Conservation (phyloP, 768 basidiomycete species). For the Coprinopsis sp. region DNA sequence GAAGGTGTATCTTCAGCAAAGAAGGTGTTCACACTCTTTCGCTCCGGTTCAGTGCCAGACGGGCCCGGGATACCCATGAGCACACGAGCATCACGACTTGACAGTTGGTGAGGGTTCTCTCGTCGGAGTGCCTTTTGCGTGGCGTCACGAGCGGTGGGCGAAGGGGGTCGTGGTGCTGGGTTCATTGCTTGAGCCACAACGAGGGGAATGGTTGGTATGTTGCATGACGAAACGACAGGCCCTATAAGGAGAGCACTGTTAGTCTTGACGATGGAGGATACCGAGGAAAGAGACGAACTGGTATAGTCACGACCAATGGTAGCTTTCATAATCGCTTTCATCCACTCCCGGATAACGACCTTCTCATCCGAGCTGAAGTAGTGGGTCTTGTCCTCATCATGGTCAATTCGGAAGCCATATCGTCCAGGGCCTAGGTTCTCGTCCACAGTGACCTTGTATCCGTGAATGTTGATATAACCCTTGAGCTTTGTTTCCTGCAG, state of each 20-base stretch:
- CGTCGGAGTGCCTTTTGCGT: constrained; percentile 83
- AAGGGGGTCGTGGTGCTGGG: constrained; percentile 91
- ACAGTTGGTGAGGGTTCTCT: constrained; percentile 81
- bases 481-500: constrained; percentile 88
- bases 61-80: constrained; percentile 55
- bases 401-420: constrained; percentile 93
- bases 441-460: constrained; percentile 91
- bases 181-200: constrained; percentile 96
- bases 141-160: constrained; percentile 80
- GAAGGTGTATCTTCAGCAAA: constrained; percentile 39
- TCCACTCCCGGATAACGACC: constrained; percentile 86
- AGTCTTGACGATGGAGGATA: constrained; percentile 10
- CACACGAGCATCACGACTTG: constrained; percentile 72
- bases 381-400: constrained; percentile 82
- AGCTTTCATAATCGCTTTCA: constrained; percentile 99
- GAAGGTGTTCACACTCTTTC: constrained; percentile 50
- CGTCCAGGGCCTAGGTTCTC: constrained; percentile 88
- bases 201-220: constrained; percentile 93
- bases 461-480: constrained; percentile 88
- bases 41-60: constrained; percentile 38
- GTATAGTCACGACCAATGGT: constrained; percentile 93
- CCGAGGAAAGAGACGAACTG: constrained; percentile 44
- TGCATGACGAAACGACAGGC: constrained; percentile 93
- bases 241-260: constrained; percentile 38
- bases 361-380: constrained; percentile 92